These are phyloP conservation scores for Alternaria incomplexa DNA, from an alignment of 2,329 filamentous ascomycete species.

Conservation along the genomic window DNA sequence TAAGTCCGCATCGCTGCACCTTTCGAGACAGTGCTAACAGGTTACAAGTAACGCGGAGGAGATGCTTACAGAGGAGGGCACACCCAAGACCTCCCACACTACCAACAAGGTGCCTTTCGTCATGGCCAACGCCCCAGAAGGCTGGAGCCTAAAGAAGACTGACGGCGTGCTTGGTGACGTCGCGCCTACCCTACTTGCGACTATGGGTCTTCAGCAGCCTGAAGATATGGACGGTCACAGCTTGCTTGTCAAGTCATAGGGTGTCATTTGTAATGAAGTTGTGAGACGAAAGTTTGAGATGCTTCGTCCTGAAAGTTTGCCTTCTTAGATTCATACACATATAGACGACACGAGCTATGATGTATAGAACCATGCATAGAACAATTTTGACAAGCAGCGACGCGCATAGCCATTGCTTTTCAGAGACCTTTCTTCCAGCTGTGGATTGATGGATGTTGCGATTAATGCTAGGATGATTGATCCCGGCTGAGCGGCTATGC, in stretches of 20 bases:
- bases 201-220: conserved; percentile 90
- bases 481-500: background rate
- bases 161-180: conserved; percentile 96
- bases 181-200: conserved; percentile 87
- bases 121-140: conserved; percentile 94
- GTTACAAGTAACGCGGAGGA: conserved; percentile 84
- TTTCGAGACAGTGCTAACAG: conserved; percentile 27
- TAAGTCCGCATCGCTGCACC: conserved; percentile 46
- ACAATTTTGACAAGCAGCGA: background rate
- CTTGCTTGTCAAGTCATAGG: conserved; percentile 75
- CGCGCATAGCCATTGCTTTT: background rate
- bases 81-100: conserved; percentile 97
- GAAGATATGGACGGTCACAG: conserved; percentile 90
- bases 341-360: background rate
- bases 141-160: conserved; percentile 83
- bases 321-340: background rate
- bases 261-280: background rate
- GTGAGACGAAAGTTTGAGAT: background rate
- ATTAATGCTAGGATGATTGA: background rate
- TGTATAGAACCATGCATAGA: background rate
- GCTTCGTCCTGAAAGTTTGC: background rate
- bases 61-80: conserved; percentile 96
- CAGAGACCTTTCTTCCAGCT: background rate
- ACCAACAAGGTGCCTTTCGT: conserved; percentile 97
- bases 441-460: background rate